Evolutionary conservation across 2,329 filamentous ascomycete genomes (phyloP).

Genomic region (Fusarium sp.): DNA sequence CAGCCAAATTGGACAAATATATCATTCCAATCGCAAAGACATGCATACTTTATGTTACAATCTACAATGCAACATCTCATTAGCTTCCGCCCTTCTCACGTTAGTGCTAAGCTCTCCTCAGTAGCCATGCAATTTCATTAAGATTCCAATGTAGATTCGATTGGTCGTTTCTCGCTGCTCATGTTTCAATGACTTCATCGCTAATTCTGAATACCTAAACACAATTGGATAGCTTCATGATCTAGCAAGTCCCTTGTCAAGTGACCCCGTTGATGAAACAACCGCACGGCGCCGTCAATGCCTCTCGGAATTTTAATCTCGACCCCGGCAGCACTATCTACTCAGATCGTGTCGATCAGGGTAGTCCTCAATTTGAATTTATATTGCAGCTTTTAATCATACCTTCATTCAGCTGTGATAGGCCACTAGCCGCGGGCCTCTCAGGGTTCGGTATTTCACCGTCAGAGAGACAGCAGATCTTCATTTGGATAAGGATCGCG

Average conservation of each 20-base stretch:
- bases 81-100: too few relatives aligned
- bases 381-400: slow-evolving; percentile 4
- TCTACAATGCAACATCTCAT: neutral
- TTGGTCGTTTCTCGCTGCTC: neutral
- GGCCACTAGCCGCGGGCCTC: neutral
- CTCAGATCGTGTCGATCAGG: slow-evolving; percentile 23
- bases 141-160: neutral
- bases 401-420: neutral
- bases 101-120: neutral
- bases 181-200: slow-evolving; percentile 20
- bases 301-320: slow-evolving; percentile 10
- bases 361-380: slow-evolving; percentile 23
- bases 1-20: neutral
- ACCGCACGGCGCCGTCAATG: slow-evolving; percentile 1
- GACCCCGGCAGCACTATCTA: slow-evolving; percentile 19
- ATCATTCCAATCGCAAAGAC: neutral
- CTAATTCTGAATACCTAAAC: neutral
- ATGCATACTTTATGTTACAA: neutral
- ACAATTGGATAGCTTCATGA: neutral
- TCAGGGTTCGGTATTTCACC: neutral
- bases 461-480: slow-evolving; percentile 13
- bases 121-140: slow-evolving; percentile 1
- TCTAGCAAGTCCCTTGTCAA: neutral
- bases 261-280: slow-evolving; percentile 15
- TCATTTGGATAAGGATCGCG: slow-evolving; percentile 23